phyloP scores from a whole-genome alignment of 2,329 filamentous ascomycete genomes.

The Zymoseptoria ardabiliae region DNA sequence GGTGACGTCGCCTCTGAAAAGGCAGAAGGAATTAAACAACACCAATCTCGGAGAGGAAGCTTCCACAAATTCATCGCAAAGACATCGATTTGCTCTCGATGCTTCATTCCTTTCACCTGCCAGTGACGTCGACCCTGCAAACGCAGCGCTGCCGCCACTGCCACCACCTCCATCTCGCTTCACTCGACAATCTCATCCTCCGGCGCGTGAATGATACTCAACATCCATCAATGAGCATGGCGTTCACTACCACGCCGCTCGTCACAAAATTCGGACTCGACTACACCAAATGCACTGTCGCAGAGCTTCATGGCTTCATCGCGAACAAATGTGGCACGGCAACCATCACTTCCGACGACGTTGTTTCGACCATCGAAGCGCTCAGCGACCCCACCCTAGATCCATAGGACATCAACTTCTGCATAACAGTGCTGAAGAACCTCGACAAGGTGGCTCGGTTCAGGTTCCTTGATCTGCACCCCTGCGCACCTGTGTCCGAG shows the following conservation, averaged over 20 bases:
- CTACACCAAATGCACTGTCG: not conserved
- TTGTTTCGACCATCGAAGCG: not conserved
- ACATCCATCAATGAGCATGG: not conserved
- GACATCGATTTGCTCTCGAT: not conserved
- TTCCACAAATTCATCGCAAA: no score
- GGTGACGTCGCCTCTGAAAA: no score
- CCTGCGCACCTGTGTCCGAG: not conserved
- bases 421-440: not conserved
- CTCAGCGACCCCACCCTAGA: not conserved
- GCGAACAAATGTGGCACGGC: not conserved
- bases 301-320: not conserved
- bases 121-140: not conserved
- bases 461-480: slow-evolving; percentile 11
- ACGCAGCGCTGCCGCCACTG: not conserved
- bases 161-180: not conserved
- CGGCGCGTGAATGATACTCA: not conserved
- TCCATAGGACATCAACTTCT: not conserved
- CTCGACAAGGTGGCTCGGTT: not conserved
- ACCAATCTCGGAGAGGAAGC: no score
- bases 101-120: not conserved
- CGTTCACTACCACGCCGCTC: not conserved
- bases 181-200: not conserved
- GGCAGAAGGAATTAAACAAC: no score
- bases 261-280: not conserved
- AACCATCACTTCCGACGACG: not conserved